Conservation (phyloP, 352 stramenopile species). For the Pythium aquatile region DNA sequence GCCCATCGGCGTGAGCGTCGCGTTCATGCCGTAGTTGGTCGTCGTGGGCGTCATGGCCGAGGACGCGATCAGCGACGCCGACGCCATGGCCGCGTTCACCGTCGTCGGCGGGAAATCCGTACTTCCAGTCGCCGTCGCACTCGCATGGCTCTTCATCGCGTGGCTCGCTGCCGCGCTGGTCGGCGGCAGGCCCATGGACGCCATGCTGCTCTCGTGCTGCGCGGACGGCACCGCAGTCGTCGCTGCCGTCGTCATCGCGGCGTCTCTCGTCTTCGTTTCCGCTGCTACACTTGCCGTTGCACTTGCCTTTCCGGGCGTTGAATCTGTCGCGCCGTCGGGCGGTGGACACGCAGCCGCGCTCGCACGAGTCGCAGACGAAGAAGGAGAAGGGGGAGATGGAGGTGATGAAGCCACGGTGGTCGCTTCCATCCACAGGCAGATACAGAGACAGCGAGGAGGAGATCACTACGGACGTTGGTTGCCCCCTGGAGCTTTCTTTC, state of each 20-base stretch:
- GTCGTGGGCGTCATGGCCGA: constrained; percentile 30
- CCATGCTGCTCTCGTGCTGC: not conserved
- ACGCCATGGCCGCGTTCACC: constrained; percentile 15
- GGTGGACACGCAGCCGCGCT: not conserved
- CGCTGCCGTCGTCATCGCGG: constrained; percentile 3
- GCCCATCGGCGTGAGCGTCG: constrained; percentile 29
- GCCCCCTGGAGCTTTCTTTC: not conserved
- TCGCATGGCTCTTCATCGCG: not conserved
- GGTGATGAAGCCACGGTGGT: constrained; percentile 3
- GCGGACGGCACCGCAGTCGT: not conserved
- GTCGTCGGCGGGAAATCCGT: constrained; percentile 4
- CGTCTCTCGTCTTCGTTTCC: not conserved
- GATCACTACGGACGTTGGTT: not conserved
- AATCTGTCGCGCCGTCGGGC: constrained; percentile 1
- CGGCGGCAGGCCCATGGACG: not conserved
- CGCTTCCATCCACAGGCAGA: constrained; percentile 23
- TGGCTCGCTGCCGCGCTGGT: not conserved
- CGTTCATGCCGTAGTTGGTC: constrained; percentile 24
- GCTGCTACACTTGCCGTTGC: not conserved
- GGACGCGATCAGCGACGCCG: constrained; percentile 7
- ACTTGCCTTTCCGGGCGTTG: not conserved
- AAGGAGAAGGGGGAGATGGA: not conserved
- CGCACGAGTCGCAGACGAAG: not conserved
- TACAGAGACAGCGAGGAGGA: not conserved
- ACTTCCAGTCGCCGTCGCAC: not conserved